These are phyloP conservation scores for Fonsecaea monophora DNA, from an alignment of 2,329 filamentous ascomycete genomes.

Conservation along the genomic window DNA sequence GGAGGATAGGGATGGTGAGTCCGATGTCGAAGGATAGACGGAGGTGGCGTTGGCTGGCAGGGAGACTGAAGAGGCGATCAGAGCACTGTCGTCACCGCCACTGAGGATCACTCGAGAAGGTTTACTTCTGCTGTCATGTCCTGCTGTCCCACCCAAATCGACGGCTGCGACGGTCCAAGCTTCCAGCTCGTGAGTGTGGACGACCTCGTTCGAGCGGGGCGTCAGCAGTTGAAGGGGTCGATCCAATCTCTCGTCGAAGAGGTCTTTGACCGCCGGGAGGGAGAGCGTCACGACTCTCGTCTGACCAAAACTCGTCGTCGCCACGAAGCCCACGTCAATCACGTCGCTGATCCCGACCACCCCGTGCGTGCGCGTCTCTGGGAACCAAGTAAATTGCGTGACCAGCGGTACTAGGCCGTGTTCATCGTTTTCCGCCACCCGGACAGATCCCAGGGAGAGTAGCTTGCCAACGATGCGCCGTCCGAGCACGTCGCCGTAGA, in stretches of 20 bases:
- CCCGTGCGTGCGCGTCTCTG: slow-evolving; percentile 24
- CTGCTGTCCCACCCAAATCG: slow-evolving; percentile 38
- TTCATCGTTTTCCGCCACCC: slow-evolving; percentile 26
- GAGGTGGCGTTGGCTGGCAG: slow-evolving; percentile 14
- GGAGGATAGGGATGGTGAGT: slow-evolving; percentile 35
- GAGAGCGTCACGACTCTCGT: slow-evolving; percentile 39
- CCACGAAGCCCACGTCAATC: slow-evolving; percentile 32
- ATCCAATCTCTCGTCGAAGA: slow-evolving; percentile 23
- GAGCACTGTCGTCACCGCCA: slow-evolving; percentile 76
- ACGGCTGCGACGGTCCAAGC: slow-evolving; percentile 76
- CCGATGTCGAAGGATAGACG: slow-evolving; percentile 3
- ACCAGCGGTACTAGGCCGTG: slow-evolving; percentile 31
- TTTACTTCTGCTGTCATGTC: neutral
- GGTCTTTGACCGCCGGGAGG: slow-evolving; percentile 47
- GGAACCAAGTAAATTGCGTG: slow-evolving; percentile 39
- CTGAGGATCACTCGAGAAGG: slow-evolving; percentile 46
- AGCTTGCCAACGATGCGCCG: slow-evolving; percentile 47
- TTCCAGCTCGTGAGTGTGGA: slow-evolving; percentile 63
- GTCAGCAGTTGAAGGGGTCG: slow-evolving; percentile 29
- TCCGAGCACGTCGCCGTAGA: slow-evolving; percentile 34
- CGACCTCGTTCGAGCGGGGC: slow-evolving; percentile 42
- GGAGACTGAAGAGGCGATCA: slow-evolving; percentile 47
- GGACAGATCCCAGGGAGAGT: slow-evolving; percentile 44
- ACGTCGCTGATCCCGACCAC: slow-evolving; percentile 28
- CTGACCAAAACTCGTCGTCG: slow-evolving; percentile 50